phyloP scores from a whole-genome alignment of 139 green algal genomes.

The Deuterostichococcus epilithicus region DNA sequence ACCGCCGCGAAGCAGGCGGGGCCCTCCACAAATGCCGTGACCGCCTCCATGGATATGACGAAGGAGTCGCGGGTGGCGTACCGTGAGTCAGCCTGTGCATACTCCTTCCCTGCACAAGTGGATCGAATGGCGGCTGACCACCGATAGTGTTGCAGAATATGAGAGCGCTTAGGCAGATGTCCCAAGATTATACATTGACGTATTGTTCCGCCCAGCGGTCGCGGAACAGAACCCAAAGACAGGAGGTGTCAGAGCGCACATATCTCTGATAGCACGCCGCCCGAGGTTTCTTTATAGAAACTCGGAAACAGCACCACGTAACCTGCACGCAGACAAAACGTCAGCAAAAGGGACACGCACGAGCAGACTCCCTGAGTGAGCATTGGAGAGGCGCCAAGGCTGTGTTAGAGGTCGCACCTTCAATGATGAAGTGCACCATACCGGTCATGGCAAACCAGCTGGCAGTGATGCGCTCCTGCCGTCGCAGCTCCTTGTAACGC shows the following conservation, averaged over 20 bases:
- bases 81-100: slow-evolving; percentile 80
- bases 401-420: slow-evolving; percentile 41
- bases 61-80: slow-evolving; percentile 85
- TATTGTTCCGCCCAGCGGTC: background rate
- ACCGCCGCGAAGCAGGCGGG: slow-evolving; percentile 64
- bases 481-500: slow-evolving; percentile 32
- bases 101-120: slow-evolving; percentile 80
- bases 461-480: slow-evolving; percentile 40
- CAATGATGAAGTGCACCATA: slow-evolving; percentile 80
- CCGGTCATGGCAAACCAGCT: slow-evolving; percentile 69
- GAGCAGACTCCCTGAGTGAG: background rate
- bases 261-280: slow-evolving; percentile 71
- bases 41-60: slow-evolving; percentile 74
- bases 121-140: background rate
- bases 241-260: slow-evolving; percentile 45
- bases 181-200: background rate
- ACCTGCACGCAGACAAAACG: slow-evolving; percentile 19
- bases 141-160: background rate
- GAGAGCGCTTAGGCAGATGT: background rate
- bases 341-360: background rate
- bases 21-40: slow-evolving; percentile 81
- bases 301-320: slow-evolving; percentile 60
- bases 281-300: slow-evolving; percentile 65
- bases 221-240: background rate
- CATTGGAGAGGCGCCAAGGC: background rate